Conservation (phyloP, 441 rosid species). For the Adansonia madagascariensis region DNA sequence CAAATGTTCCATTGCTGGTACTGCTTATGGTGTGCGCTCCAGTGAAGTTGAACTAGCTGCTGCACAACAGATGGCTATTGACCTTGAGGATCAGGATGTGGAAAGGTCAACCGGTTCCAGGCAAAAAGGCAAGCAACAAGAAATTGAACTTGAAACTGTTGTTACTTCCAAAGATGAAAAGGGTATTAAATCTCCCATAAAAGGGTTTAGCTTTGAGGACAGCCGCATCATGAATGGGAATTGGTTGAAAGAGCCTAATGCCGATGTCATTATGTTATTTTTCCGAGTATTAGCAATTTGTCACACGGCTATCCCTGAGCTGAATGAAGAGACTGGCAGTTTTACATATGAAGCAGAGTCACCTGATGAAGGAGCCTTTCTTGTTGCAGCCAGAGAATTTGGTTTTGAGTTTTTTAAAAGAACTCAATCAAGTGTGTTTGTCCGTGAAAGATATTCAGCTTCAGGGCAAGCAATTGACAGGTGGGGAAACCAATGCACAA, state of each 20-base stretch:
- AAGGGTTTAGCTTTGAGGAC: conserved; percentile 94
- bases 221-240: conserved; percentile 72
- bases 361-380: conserved; percentile 93
- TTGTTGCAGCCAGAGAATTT: conserved; percentile 93
- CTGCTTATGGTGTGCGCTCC: conserved; percentile 69
- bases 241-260: conserved; percentile 76
- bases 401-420: conserved; percentile 89
- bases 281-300: conserved; percentile 83
- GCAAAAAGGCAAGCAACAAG: conserved; percentile 42
- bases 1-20: conserved; percentile 94
- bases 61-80: conserved; percentile 79
- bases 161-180: conserved; percentile 48
- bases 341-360: conserved; percentile 91
- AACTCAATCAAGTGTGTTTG: conserved; percentile 80
- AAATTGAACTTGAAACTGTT: conserved; percentile 76
- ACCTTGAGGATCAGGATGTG: conserved; percentile 61
- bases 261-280: conserved; percentile 57
- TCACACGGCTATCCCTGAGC: conserved; percentile 94
- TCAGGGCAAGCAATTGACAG: conserved; percentile 68
- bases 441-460: conserved; percentile 61
- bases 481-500: conserved; percentile 37
- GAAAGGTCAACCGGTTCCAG: conserved; percentile 41
- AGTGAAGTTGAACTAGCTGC: conserved; percentile 96
- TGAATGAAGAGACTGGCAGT: conserved; percentile 72
- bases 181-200: conserved; percentile 53